Evolutionary conservation across 2,329 filamentous ascomycete genomes (phyloP), one percentile per base, ranked within the genome.

Genomic region (Xylariaceae sp.): DNA sequence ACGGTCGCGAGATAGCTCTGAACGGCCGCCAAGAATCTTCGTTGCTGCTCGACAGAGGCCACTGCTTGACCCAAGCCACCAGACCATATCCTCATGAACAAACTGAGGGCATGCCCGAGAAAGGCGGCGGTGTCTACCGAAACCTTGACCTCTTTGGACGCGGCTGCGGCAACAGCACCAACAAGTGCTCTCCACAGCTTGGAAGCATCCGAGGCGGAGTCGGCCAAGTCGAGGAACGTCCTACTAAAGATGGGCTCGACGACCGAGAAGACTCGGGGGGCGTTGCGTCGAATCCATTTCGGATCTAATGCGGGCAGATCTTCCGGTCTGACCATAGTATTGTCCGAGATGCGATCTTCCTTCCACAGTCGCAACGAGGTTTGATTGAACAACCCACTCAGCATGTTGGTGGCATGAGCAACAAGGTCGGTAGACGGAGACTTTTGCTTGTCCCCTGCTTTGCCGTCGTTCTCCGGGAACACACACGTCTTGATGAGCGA

Each of bases 111-210:
- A 39, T 82, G 77, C 18, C 87, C 85, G 53, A 96, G 78, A 51
- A 91, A 92, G 53, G 83, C 80, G 62, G 89, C 87, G 1, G 90
- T 89, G 53, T 97, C 92, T 11, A 80, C 80, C 0, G 90, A 90
- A 6, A 91, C 85, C 60, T 92, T 95, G 59, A 99, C 86, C 68
- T 99, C 94, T 68, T 96, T 95, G 39, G 77, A 79, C 19, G 85
- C 85, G 36, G 87, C 87, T 43, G 80, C 78, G 2, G 83, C 78
- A 22, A 90, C 73, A 1, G 85, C 80, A 3, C 74, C 71, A 39
- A 89, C 74, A 11, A 90, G 72, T 1, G 78, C 73, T 27, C 72
- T 66, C 85, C 85, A 89, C 35, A 89, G 73, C 7, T 69, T 72
- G 43, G 69, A 73, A 0, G 72, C 64, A 10, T 68, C 58, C 55